Conservation (phyloP, 768 basidiomycete species). For the Candolleomyces efflorescens region DNA sequence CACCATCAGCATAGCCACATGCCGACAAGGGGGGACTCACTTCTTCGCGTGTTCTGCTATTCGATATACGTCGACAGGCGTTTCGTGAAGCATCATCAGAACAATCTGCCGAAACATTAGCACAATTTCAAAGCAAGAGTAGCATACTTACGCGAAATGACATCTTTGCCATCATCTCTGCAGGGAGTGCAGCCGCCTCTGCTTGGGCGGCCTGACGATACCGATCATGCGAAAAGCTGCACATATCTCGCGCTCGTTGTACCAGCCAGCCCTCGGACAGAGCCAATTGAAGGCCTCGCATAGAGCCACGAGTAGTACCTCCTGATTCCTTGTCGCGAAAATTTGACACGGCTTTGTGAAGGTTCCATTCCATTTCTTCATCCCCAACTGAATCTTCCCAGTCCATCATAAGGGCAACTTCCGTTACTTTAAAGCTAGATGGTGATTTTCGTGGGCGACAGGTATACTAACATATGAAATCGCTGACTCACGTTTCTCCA, state of each 20-base stretch:
- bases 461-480: not conserved
- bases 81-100: slow-evolving; percentile 65
- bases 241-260: slow-evolving; percentile 70
- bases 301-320: slow-evolving; percentile 48
- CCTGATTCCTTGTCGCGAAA: slow-evolving; percentile 37
- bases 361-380: slow-evolving; percentile 48
- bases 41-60: slow-evolving; percentile 67
- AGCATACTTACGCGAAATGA: slow-evolving; percentile 50
- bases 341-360: slow-evolving; percentile 47
- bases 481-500: slow-evolving; percentile 50
- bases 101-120: slow-evolving; percentile 45
- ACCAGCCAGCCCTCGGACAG: slow-evolving; percentile 73
- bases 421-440: slow-evolving; percentile 65
- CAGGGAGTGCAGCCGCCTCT: slow-evolving; percentile 48
- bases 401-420: slow-evolving; percentile 70
- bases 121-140: no score
- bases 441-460: no score
- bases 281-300: slow-evolving; percentile 64
- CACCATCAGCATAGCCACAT: not conserved
- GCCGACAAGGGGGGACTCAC: slow-evolving; percentile 25
- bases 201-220: slow-evolving; percentile 70
- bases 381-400: slow-evolving; percentile 62
- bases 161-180: slow-evolving; percentile 56
- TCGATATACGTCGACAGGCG: slow-evolving; percentile 58
- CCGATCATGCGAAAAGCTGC: slow-evolving; percentile 69